Conservation (phyloP, 768 basidiomycete species). For the Phlegmacium glaucopus region DNA sequence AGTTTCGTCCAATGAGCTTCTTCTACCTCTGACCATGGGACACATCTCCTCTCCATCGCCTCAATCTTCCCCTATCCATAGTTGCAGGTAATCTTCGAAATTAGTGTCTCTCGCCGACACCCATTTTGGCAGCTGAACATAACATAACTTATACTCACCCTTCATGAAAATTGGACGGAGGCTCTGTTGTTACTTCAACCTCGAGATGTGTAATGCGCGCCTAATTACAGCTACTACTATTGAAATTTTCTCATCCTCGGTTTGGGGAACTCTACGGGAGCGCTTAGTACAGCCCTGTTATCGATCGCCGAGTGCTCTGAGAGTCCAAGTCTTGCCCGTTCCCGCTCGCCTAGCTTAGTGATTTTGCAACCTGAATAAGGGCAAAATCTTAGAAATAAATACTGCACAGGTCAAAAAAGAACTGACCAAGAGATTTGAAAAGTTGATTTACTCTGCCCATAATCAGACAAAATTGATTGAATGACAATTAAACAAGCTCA, state of each 20-base stretch:
- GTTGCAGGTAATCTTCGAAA: no score
- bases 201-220: no score
- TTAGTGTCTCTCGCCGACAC: no score
- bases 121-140: no score
- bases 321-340: slow-evolving; percentile 69
- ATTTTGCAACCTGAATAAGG: slow-evolving; percentile 65
- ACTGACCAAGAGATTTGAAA: slow-evolving; percentile 71
- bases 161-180: no score
- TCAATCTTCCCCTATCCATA: no score
- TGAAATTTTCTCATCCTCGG: slow-evolving; percentile 37
- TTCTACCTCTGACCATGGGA: no score
- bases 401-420: background rate
- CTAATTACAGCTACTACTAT: background rate
- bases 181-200: no score
- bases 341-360: slow-evolving; percentile 48
- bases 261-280: slow-evolving; percentile 83
- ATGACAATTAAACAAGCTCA: slow-evolving; percentile 34
- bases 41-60: no score
- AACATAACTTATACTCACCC: no score
- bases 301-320: slow-evolving; percentile 57
- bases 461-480: slow-evolving; percentile 1
- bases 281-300: slow-evolving; percentile 70
- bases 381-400: slow-evolving; percentile 3
- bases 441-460: slow-evolving; percentile 49
- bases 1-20: no score